Evolutionary conservation across 768 basidiomycete genomes (phyloP).

Genomic region (Galerina marginata): DNA sequence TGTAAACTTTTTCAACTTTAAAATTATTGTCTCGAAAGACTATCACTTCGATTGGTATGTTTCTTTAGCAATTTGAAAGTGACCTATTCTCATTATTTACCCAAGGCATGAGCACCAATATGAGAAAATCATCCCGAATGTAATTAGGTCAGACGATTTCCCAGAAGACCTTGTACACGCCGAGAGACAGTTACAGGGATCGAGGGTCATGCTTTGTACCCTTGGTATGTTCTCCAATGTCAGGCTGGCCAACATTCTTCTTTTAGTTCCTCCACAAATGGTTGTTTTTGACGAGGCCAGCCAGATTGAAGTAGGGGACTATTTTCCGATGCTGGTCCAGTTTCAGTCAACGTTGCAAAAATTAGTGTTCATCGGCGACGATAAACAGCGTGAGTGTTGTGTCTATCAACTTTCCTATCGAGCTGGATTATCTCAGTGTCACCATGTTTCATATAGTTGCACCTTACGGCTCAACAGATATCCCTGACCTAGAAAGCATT

Average conservation of each 20-base stretch:
- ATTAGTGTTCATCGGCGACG: constrained; percentile 56
- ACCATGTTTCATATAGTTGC: constrained; percentile 53
- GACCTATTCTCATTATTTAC: constrained; percentile 11
- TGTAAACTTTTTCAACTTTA: constrained; percentile 54
- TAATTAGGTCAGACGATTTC: constrained; percentile 51
- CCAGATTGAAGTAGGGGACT: constrained; percentile 57
- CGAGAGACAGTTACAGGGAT: constrained; percentile 36
- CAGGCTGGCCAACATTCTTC: constrained; percentile 28
- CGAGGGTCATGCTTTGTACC: constrained; percentile 69
- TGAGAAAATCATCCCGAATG: constrained; percentile 45
- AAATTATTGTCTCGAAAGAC: constrained; percentile 64
- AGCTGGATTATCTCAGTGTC: neutral
- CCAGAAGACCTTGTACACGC: constrained; percentile 24
- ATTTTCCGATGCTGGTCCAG: constrained; percentile 43
- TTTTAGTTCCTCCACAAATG: constrained; percentile 40
- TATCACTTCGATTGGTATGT: constrained; percentile 70
- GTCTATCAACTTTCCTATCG: constrained; percentile 18
- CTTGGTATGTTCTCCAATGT: constrained; percentile 62
- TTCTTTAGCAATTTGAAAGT: neutral
- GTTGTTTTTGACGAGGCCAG: constrained; percentile 61
- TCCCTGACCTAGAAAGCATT: constrained; percentile 56
- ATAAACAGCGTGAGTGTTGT: constrained; percentile 50
- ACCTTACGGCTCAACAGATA: constrained; percentile 63
- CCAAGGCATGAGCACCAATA: constrained; percentile 80
- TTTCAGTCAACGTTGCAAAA: constrained; percentile 44